These are phyloP conservation scores for Auxenochlorella pyrenoidosa DNA, from an alignment of 139 green algal species.

Conservation along the genomic window DNA sequence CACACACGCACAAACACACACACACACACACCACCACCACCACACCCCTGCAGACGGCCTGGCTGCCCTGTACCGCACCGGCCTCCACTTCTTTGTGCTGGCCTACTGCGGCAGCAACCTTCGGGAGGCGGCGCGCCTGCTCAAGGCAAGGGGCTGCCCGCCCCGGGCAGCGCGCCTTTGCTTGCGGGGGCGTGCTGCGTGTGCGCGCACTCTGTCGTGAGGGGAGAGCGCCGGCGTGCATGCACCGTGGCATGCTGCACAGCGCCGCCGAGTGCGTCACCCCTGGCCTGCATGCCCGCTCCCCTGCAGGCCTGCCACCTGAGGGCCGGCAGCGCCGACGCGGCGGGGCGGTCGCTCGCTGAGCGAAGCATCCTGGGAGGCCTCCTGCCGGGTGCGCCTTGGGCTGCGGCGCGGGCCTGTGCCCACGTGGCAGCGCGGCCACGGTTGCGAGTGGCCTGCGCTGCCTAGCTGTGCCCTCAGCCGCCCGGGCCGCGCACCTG, in stretches of 20 bases:
- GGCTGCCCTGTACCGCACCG: constrained; percentile 84
- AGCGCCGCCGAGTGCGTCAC: neutral
- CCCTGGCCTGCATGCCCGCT: neutral
- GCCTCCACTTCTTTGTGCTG: constrained; percentile 89
- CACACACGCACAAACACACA: too few species aligned
- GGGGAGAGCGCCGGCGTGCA: too few species aligned
- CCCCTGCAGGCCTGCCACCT: constrained; percentile 59
- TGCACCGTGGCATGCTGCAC: neutral
- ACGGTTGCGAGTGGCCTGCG: neutral
- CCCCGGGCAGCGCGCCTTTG: too few species aligned
- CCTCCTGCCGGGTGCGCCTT: constrained; percentile 71
- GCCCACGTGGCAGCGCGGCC: neutral
- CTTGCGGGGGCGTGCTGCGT: too few species aligned
- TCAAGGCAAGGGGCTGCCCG: constrained; percentile 45
- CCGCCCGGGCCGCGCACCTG: too few species aligned
- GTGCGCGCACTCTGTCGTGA: too few species aligned
- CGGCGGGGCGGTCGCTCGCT: constrained; percentile 60
- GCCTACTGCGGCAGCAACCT: constrained; percentile 91
- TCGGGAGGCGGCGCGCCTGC: constrained; percentile 68
- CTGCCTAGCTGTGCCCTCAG: neutral
- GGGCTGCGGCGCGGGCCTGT: neutral
- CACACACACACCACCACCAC: too few species aligned
- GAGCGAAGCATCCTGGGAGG: constrained; percentile 83
- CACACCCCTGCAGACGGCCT: constrained; percentile 57
- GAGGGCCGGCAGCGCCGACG: constrained; percentile 49